phyloP scores from a whole-genome alignment of 2,329 filamentous ascomycete genomes.

The Tolypocladium nubicola region DNA sequence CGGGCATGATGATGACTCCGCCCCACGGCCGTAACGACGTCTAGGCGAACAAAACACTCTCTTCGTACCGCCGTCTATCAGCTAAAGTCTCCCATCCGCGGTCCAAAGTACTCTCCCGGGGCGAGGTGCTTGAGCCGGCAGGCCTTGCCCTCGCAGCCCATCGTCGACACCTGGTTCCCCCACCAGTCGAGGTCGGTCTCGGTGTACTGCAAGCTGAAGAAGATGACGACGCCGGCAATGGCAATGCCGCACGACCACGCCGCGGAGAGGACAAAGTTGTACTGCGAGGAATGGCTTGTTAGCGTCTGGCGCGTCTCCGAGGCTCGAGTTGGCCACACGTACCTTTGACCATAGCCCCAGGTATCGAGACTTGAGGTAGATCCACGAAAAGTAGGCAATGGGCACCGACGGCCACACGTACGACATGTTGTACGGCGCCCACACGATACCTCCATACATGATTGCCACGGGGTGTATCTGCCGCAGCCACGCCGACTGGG shows the following conservation, averaged over 20 bases:
- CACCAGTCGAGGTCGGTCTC: conserved; percentile 34
- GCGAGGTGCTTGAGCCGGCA: conserved; percentile 25
- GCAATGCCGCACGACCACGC: conserved; percentile 39
- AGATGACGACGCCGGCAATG: conserved; percentile 40
- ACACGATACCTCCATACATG: conserved; percentile 33
- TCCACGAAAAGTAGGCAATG: conserved; percentile 40
- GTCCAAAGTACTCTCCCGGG: conserved; percentile 27
- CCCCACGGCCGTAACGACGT: background rate
- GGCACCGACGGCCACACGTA: conserved; percentile 42
- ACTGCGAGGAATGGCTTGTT: conserved; percentile 16
- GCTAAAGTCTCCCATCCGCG: conserved; percentile 26
- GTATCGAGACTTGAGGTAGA: conserved; percentile 37
- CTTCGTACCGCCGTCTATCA: conserved; percentile 6
- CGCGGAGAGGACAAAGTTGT: conserved; percentile 43
- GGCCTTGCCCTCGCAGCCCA: conserved; percentile 30
- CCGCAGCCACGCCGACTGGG: conserved; percentile 26
- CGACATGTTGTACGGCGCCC: conserved; percentile 39
- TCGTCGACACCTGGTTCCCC: conserved; percentile 31
- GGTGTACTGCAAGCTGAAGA: conserved; percentile 39
- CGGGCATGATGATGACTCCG: background rate
- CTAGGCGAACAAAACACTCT: background rate
- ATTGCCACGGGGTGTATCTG: conserved; percentile 39
- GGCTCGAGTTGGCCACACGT: conserved; percentile 3
- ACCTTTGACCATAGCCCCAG: conserved; percentile 42
- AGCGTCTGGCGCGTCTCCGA: background rate